These are phyloP conservation scores for Auricularia auricula-judae DNA, from an alignment of 768 basidiomycete species.

Conservation along the genomic window DNA sequence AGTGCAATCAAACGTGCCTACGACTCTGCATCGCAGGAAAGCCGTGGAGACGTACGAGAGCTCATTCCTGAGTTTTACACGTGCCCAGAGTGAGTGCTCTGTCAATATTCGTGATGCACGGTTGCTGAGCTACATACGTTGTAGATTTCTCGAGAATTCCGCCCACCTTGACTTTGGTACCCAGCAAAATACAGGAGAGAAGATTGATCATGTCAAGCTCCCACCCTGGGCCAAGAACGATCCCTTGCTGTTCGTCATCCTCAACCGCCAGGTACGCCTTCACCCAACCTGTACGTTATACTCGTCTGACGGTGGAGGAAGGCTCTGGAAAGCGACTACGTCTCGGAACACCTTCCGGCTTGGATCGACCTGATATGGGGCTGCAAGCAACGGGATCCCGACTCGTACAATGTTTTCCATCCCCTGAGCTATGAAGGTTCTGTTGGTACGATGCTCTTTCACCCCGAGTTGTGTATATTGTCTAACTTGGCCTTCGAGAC, in stretches of 20 bases:
- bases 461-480: background rate
- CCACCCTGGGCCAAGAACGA: slow-evolving; percentile 86
- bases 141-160: slow-evolving; percentile 74
- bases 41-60: slow-evolving; percentile 87
- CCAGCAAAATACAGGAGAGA: slow-evolving; percentile 61
- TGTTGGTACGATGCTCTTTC: slow-evolving; percentile 38
- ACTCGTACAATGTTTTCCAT: slow-evolving; percentile 78
- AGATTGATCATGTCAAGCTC: slow-evolving; percentile 77
- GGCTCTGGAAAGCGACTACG: slow-evolving; percentile 82
- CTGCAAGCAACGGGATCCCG: slow-evolving; percentile 67
- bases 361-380: slow-evolving; percentile 98
- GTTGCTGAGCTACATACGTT: background rate
- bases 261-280: slow-evolving; percentile 57
- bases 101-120: background rate
- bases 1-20: slow-evolving; percentile 77
- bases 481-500: slow-evolving; percentile 31
- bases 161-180: slow-evolving; percentile 71
- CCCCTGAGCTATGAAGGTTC: slow-evolving; percentile 90
- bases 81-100: slow-evolving; percentile 55
- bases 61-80: slow-evolving; percentile 85
- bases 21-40: slow-evolving; percentile 72
- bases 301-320: slow-evolving; percentile 15
- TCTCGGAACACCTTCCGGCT: slow-evolving; percentile 68
- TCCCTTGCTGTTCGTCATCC: slow-evolving; percentile 66
- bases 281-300: background rate